A percentile compares a stretch with the other conserved stretches of the same genome.
These are phyloP conservation scores for Nematocida sp. DNA, from an alignment of 371 early-diverging fungal genomes.

Conservation along the genomic window DNA sequence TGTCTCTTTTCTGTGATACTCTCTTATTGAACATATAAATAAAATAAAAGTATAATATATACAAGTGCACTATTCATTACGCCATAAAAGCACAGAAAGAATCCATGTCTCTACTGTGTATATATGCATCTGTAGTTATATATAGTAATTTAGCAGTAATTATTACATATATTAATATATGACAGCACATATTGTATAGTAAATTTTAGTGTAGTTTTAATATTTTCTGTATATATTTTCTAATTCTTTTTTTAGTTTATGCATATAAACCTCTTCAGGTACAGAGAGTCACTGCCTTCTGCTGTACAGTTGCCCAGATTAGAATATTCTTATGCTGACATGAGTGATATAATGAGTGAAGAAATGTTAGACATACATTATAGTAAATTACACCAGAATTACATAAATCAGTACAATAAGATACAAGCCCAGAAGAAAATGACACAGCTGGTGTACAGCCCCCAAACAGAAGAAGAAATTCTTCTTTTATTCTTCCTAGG, in stretches of 20 bases:
- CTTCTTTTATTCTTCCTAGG: constrained; percentile 42
- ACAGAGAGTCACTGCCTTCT: constrained; percentile 24
- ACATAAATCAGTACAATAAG: constrained; percentile 54
- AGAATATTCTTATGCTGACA: constrained; percentile 18
- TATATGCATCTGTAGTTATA: too few relatives aligned
- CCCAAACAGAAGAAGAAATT: constrained; percentile 20
- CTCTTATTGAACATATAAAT: constrained; percentile 40
- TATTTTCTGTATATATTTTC: background rate
- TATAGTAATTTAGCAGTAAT: too few relatives aligned
- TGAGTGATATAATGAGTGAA: constrained; percentile 8
- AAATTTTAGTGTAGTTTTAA: background rate
- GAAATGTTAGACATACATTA: constrained; percentile 46
- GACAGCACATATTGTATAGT: background rate
- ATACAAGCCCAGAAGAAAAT: background rate
- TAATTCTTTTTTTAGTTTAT: background rate
- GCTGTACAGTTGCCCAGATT: constrained; percentile 4
- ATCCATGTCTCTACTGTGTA: too few relatives aligned
- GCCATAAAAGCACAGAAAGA: too few relatives aligned
- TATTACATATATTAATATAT: too few relatives aligned
- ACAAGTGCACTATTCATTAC: too few relatives aligned
- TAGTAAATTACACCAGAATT: constrained; percentile 48
- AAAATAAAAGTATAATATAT: background rate
- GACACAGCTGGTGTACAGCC: background rate
- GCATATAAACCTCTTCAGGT: constrained; percentile 13
- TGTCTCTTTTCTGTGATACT: background rate